phyloP scores from a whole-genome alignment of 2,329 filamentous ascomycete genomes.

The Ophiostoma novo-ulmi region DNA sequence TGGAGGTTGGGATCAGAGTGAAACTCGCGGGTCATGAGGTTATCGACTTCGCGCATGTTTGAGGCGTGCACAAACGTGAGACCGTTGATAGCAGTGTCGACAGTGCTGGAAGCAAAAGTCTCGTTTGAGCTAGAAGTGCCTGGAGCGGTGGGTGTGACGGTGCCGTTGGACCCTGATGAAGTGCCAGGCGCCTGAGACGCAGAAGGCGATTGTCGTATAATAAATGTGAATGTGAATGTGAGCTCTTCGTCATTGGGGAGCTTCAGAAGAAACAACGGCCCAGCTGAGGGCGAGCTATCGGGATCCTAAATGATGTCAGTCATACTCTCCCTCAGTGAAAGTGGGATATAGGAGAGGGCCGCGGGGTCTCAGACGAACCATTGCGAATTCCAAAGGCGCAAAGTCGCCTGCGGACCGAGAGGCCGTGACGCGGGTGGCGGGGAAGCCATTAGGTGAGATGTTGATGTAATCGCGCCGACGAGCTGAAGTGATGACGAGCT shows the following conservation, averaged over 20 bases:
- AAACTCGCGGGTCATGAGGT: slow-evolving; percentile 89
- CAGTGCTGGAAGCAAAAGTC: slow-evolving; percentile 33
- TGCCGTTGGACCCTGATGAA: not conserved
- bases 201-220: slow-evolving; percentile 54
- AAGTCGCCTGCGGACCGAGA: slow-evolving; percentile 69
- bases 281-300: slow-evolving; percentile 50
- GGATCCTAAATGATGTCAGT: slow-evolving; percentile 58
- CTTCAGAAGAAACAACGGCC: slow-evolving; percentile 77
- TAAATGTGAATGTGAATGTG: slow-evolving; percentile 86
- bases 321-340: not conserved
- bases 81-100: slow-evolving; percentile 77
- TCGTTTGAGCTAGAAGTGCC: slow-evolving; percentile 22
- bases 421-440: slow-evolving; percentile 70
- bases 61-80: slow-evolving; percentile 90
- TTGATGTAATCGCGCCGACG: slow-evolving; percentile 71
- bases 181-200: not conserved
- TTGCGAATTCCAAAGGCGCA: slow-evolving; percentile 79
- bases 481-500: slow-evolving; percentile 73
- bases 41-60: slow-evolving; percentile 81
- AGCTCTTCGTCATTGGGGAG: slow-evolving; percentile 88
- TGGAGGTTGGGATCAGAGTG: slow-evolving; percentile 95
- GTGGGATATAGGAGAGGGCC: not conserved
- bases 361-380: slow-evolving; percentile 52
- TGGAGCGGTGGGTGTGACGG: slow-evolving; percentile 7
- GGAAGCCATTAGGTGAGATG: slow-evolving; percentile 79